Percentiles rank a stretch among this genome's conserved stretches.
Evolutionary conservation across 2,329 filamentous ascomycete genomes (phyloP).

Genomic region (Microsporum canis): DNA sequence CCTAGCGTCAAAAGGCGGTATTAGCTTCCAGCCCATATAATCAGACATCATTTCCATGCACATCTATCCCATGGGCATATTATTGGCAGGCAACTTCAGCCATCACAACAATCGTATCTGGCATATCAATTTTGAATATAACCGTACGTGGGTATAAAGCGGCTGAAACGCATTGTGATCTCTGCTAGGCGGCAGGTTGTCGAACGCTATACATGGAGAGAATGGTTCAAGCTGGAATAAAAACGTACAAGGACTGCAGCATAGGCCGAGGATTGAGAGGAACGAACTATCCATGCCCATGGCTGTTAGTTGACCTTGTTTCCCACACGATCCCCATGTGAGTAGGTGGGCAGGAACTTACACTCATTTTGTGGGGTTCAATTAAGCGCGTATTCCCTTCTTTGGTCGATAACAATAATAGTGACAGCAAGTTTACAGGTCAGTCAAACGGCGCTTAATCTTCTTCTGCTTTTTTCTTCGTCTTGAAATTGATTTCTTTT

Average conservation of each 20-base stretch:
- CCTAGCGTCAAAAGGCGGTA: slow-evolving; percentile 31
- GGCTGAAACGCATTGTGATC: background rate
- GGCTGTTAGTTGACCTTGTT: background rate
- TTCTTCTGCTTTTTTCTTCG: background rate
- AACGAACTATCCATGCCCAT: slow-evolving; percentile 50
- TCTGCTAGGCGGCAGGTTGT: background rate
- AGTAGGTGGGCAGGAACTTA: background rate
- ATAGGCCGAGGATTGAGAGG: slow-evolving; percentile 95
- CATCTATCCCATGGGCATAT: background rate
- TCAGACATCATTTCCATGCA: background rate
- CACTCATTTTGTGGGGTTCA: background rate
- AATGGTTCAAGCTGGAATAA: slow-evolving; percentile 1
- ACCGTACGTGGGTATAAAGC: too few species aligned
- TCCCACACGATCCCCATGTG: background rate
- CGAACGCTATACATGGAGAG: background rate
- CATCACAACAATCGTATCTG: background rate
- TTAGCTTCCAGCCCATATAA: background rate
- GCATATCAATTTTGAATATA: background rate
- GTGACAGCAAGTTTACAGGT: background rate
- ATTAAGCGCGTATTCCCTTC: background rate
- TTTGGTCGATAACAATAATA: background rate
- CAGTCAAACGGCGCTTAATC: background rate
- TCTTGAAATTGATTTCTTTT: background rate
- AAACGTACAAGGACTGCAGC: slow-evolving; percentile 74
- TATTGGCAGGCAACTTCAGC: background rate